Evolutionary conservation across 768 basidiomycete genomes (phyloP), one percentile per base, ranked within the genome.

Genomic region (Rhizopogon rudus): DNA sequence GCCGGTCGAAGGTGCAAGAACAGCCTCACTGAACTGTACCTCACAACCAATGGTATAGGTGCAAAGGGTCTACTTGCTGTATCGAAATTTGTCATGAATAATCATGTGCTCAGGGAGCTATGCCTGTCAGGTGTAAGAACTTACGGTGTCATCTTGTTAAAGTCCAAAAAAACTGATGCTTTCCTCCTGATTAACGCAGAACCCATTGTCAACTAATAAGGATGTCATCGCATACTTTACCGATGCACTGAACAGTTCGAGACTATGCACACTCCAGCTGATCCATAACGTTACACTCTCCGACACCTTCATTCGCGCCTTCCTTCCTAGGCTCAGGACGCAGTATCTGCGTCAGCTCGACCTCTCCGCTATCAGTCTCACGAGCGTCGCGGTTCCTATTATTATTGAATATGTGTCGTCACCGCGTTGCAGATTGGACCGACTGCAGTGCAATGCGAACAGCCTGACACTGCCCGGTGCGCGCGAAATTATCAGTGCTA

Each of bases 41-140:
- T 88, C 53, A 85, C 83, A 51, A 73, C 75, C 3, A 86, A 83
- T 56, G 64, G 65, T 8, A 81, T 88, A 29, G 79, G 83, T 8
- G 74, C 84, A 60, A 64, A 65, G 37, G 83, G 84, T 5, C 74
- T 88, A 5, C 63, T 72, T 44, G 77, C 81, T n/a, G 77, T 88
- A 41, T 63, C 77, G 5, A 63, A 69, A 40, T 87, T 83, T 63
- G 56, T 88, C 31, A 68, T 67, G 46, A 69, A 69, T 8, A 86
- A 84, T 60, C 59, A 54, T 0, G 60, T 69, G 22, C 62, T 88
- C 42, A 74, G 72, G 60, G 75, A 76, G 44, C 62, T 88, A 12
- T 79, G 79, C 59, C 71, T 88, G 37, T 82, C 81, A 60, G 79
- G 81, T 53, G 86, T 87, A 59, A 62, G 81, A 29, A 40, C 9